A percentile compares a stretch with the other conserved stretches of the same genome.
These are phyloP conservation scores for Clonostachys rosea DNA, from an alignment of 2,329 filamentous ascomycete genomes.

Conservation along the genomic window DNA sequence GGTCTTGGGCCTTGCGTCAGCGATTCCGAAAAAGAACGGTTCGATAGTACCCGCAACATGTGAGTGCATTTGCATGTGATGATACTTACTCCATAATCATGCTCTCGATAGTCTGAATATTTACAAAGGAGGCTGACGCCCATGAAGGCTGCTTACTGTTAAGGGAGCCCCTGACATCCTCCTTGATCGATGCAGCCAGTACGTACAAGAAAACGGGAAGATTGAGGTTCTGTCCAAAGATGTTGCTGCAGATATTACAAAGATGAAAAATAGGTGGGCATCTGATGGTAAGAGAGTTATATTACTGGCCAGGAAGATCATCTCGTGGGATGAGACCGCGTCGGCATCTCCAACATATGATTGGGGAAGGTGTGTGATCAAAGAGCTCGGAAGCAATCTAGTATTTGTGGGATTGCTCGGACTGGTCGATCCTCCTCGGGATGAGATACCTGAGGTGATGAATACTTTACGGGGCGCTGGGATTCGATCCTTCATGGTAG, in stretches of 20 bases:
- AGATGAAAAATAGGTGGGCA: constrained; percentile 65
- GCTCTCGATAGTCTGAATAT: background rate
- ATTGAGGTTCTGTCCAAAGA: constrained; percentile 40
- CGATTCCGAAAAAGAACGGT: constrained; percentile 24
- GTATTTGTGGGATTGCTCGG: constrained; percentile 71
- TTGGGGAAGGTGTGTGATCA: constrained; percentile 50
- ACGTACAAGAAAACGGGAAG: constrained; percentile 50
- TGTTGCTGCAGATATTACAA: constrained; percentile 42
- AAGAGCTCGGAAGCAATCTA: constrained; percentile 51
- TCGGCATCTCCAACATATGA: constrained; percentile 30
- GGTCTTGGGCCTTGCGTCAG: constrained; percentile 28
- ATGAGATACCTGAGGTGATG: constrained; percentile 65
- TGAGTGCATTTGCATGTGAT: too few species aligned
- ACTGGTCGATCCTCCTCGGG: constrained; percentile 72
- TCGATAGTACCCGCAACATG: constrained; percentile 17
- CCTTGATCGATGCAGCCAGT: constrained; percentile 55
- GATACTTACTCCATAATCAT: too few species aligned
- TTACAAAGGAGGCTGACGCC: constrained; percentile 4
- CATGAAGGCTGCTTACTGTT: constrained; percentile 57
- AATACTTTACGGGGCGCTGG: constrained; percentile 63
- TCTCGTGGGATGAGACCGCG: constrained; percentile 27
- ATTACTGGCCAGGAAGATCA: constrained; percentile 56
- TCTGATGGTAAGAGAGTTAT: constrained; percentile 65
- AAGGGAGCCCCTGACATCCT: constrained; percentile 77
- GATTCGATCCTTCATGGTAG: constrained; percentile 71